These are phyloP conservation scores for Tolypocladium pustulatum DNA, from an alignment of 2,329 filamentous ascomycete species.

Conservation along the genomic window DNA sequence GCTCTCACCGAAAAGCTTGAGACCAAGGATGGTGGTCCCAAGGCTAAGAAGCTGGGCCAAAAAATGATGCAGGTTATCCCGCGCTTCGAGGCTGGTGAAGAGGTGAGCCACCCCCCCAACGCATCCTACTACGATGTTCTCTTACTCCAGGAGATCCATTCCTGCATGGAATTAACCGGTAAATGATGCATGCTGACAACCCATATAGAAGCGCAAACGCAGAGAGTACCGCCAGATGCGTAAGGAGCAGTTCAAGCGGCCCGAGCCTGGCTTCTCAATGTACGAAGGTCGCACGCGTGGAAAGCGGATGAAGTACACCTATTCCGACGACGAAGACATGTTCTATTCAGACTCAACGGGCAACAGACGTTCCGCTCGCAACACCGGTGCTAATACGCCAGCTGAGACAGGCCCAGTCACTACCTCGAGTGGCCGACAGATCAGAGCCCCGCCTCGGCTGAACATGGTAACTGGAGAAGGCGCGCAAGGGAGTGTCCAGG, in stretches of 20 bases:
- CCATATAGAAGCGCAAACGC: slow-evolving; percentile 72
- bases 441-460: slow-evolving; percentile 56
- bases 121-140: not conserved
- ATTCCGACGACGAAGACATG: slow-evolving; percentile 76
- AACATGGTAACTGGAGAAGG: slow-evolving; percentile 51
- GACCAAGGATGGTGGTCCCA: slow-evolving; percentile 66
- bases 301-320: slow-evolving; percentile 94
- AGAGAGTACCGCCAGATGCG: slow-evolving; percentile 83
- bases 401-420: slow-evolving; percentile 53
- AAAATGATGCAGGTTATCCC: slow-evolving; percentile 73
- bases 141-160: not conserved
- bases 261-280: slow-evolving; percentile 80
- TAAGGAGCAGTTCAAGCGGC: slow-evolving; percentile 77
- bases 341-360: slow-evolving; percentile 52
- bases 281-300: slow-evolving; percentile 95
- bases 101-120: slow-evolving; percentile 46
- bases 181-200: slow-evolving; percentile 6
- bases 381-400: slow-evolving; percentile 64
- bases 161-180: not conserved
- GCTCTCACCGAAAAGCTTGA: slow-evolving; percentile 66
- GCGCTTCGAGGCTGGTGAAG: slow-evolving; percentile 86
- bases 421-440: slow-evolving; percentile 81
- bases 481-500: slow-evolving; percentile 33
- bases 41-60: slow-evolving; percentile 66
- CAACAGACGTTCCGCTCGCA: slow-evolving; percentile 59